These are phyloP conservation scores for Microstroma glucosiphilum DNA, from an alignment of 1,284 basidiomycete genomes.

Conservation along the genomic window DNA sequence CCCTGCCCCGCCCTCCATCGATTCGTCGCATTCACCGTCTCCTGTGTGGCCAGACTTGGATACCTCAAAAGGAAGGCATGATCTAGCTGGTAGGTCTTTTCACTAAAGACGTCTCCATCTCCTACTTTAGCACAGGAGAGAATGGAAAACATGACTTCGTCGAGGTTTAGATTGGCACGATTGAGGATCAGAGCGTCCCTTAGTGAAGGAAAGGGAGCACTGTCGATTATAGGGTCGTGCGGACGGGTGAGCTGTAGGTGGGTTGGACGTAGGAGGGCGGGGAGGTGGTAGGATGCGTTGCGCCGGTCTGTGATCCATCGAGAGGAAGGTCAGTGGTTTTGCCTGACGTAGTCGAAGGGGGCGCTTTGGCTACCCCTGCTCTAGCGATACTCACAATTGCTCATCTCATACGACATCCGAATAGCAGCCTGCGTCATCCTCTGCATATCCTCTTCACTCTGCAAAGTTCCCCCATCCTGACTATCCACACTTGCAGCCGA, in stretches of 20 bases:
- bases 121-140: conserved; percentile 14
- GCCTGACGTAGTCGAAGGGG: too few relatives aligned
- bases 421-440: conserved; percentile 16
- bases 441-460: conserved; percentile 14
- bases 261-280: conserved; percentile 25
- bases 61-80: conserved; percentile 28
- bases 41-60: conserved; percentile 14
- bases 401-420: conserved; percentile 24
- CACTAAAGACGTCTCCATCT: conserved; percentile 20
- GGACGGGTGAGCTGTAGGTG: conserved; percentile 26
- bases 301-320: neutral
- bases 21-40: neutral
- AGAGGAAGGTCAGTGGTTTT: too few relatives aligned
- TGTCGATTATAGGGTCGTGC: conserved; percentile 30
- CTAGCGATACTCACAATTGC: conserved; percentile 13
- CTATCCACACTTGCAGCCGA: neutral
- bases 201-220: conserved; percentile 21
- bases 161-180: conserved; percentile 15
- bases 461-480: conserved; percentile 1
- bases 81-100: conserved; percentile 25
- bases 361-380: too few relatives aligned
- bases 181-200: conserved; percentile 31
- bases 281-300: conserved; percentile 29
- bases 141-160: conserved; percentile 21
- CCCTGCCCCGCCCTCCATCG: neutral